Percentiles rank a stretch among this genome's conserved stretches.
phyloP scores from a whole-genome alignment of 2,329 filamentous ascomycete genomes.

The Colletotrichum sp. region DNA sequence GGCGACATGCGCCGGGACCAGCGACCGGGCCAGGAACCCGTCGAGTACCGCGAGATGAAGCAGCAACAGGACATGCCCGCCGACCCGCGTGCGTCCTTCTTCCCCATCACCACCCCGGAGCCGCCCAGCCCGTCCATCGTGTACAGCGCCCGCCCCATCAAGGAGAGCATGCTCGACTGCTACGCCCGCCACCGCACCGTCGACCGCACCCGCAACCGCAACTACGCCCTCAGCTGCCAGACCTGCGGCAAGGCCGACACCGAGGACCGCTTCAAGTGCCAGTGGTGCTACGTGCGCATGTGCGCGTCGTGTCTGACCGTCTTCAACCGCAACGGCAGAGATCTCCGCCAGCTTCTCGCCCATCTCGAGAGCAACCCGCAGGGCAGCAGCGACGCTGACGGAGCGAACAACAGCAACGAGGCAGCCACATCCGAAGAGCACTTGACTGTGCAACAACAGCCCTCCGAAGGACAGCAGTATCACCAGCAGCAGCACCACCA shows the following conservation, averaged over 20 bases:
- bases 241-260: constrained; percentile 52
- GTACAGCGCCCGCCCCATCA: constrained; percentile 47
- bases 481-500: background rate
- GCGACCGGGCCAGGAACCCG: constrained; percentile 2
- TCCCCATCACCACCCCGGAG: constrained; percentile 36
- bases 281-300: constrained; percentile 56
- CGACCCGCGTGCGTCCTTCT: constrained; percentile 40
- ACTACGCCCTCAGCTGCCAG: constrained; percentile 59
- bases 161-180: constrained; percentile 50
- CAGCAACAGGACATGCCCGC: constrained; percentile 30
- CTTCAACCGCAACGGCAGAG: constrained; percentile 44
- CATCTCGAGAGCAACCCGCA: constrained; percentile 26
- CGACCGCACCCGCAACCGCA: constrained; percentile 50
- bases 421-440: background rate
- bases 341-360: constrained; percentile 48
- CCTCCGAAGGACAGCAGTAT: background rate
- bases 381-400: background rate
- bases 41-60: constrained; percentile 46
- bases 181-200: constrained; percentile 53
- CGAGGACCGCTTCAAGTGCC: constrained; percentile 51
- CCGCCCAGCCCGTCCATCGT: constrained; percentile 38
- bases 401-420: background rate
- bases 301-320: constrained; percentile 52
- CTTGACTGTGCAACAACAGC: background rate
- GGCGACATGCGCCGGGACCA: constrained; percentile 5